A percentile compares a stretch with the other conserved stretches of the same genome.
Evolutionary conservation across 2,329 filamentous ascomycete genomes (phyloP).

Genomic region (Penicillium sp.): DNA sequence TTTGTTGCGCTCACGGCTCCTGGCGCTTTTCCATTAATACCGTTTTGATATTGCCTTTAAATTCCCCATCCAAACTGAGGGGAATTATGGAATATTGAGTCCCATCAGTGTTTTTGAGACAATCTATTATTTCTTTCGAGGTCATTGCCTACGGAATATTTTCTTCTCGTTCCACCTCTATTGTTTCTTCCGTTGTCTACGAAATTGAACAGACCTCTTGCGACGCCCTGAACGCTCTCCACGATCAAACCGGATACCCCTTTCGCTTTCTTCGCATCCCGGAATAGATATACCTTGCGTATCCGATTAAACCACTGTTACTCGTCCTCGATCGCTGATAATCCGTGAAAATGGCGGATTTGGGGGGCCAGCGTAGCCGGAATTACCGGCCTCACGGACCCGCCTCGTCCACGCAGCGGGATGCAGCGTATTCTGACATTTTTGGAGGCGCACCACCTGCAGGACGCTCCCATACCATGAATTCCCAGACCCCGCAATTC

Average conservation of each 20-base stretch:
- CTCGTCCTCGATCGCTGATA: constrained; percentile 4
- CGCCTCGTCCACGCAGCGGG: constrained; percentile 66
- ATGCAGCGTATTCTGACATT: constrained; percentile 94
- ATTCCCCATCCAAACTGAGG: constrained; percentile 23
- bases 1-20: constrained; percentile 45
- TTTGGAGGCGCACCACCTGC: constrained; percentile 84
- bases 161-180: constrained; percentile 19
- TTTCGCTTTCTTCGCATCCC: constrained; percentile 12
- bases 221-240: constrained; percentile 37
- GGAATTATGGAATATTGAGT: constrained; percentile 33
- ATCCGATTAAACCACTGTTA: constrained; percentile 3
- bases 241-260: constrained; percentile 33
- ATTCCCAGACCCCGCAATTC: constrained; percentile 66
- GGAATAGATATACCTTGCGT: constrained; percentile 7
- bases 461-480: constrained; percentile 94
- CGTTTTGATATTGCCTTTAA: constrained; percentile 23
- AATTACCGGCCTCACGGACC: constrained; percentile 59
- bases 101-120: constrained; percentile 20
- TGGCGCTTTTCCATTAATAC: constrained; percentile 34
- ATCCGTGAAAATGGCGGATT: constrained; percentile 58
- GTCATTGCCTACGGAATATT: constrained; percentile 15
- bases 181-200: constrained; percentile 30
- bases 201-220: constrained; percentile 34
- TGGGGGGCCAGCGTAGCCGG: constrained; percentile 62
- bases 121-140: constrained; percentile 16